Percentiles rank a stretch among this genome's conserved stretches.
These are phyloP conservation scores for Thelonectria blattea DNA, from an alignment of 2,329 filamentous ascomycete species.

Conservation along the genomic window DNA sequence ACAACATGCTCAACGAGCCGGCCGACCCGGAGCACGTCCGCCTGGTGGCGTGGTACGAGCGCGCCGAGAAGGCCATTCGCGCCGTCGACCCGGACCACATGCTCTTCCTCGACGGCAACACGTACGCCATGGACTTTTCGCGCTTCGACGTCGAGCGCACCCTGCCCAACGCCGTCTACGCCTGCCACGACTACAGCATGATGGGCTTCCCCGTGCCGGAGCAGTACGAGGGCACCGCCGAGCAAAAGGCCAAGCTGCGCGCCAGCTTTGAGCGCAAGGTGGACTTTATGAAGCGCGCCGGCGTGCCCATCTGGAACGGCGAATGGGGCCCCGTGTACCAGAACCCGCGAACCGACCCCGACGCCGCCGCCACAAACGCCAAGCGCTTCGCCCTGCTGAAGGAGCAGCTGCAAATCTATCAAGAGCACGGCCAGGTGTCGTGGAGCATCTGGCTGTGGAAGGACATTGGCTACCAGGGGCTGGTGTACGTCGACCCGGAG, in stretches of 20 bases:
- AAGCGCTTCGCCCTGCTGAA: conserved; percentile 50
- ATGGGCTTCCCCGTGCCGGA: conserved; percentile 55
- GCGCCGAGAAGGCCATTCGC: conserved; percentile 48
- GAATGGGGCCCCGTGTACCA: conserved; percentile 61
- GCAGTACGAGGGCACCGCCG: conserved; percentile 47
- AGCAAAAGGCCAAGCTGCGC: conserved; percentile 51
- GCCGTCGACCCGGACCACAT: conserved; percentile 55
- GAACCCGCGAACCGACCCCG: conserved; percentile 42
- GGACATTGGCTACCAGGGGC: conserved; percentile 62
- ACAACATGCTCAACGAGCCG: conserved; percentile 46
- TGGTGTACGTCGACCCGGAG: conserved; percentile 55
- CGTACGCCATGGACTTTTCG: conserved; percentile 58
- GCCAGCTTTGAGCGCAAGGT: conserved; percentile 50
- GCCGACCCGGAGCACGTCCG: conserved; percentile 35
- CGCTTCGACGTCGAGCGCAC: conserved; percentile 46
- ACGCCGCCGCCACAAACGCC: conserved; percentile 46
- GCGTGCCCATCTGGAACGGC: conserved; percentile 55
- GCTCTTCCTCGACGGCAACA: conserved; percentile 59
- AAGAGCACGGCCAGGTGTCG: conserved; percentile 40
- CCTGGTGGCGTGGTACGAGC: conserved; percentile 44
- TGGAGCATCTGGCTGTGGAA: conserved; percentile 69
- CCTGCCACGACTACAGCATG: conserved; percentile 59
- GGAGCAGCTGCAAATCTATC: conserved; percentile 49
- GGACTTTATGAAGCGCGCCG: conserved; percentile 49
- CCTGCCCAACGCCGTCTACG: conserved; percentile 57